Percentiles rank a stretch among this genome's conserved stretches.
Evolutionary conservation across 2,329 filamentous ascomycete genomes (phyloP).

Genomic region (Trichoderma polysporum): DNA sequence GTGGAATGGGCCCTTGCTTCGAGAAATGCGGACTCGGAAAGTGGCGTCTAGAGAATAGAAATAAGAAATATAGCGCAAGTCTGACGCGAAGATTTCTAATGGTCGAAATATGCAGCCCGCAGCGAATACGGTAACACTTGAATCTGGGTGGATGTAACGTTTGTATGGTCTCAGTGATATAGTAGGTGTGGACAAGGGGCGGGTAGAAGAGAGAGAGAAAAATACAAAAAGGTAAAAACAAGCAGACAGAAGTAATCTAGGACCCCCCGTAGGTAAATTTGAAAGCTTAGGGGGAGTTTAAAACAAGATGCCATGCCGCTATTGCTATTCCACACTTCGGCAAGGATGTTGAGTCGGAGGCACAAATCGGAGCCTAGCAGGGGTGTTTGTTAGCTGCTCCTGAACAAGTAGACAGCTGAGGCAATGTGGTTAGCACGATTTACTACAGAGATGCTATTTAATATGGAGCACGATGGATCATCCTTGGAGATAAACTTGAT

Average conservation of each 20-base stretch:
- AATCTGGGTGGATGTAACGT: slow-evolving; percentile 5
- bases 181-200: neutral
- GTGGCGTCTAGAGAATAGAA: neutral
- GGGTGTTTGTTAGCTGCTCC: neutral
- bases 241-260: neutral
- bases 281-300: neutral
- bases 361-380: slow-evolving; percentile 10
- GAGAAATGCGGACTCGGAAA: neutral
- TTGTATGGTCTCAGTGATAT: neutral
- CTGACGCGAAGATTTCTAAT: neutral
- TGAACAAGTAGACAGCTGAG: neutral
- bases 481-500: neutral
- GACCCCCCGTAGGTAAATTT: neutral
- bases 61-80: slow-evolving; percentile 17
- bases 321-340: slow-evolving; percentile 2
- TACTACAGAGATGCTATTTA: neutral
- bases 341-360: slow-evolving; percentile 16
- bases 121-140: neutral
- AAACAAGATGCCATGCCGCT: slow-evolving; percentile 16
- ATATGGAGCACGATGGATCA: neutral
- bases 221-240: neutral
- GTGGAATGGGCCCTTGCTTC: neutral
- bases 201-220: neutral
- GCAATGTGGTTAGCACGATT: neutral
- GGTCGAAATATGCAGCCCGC: neutral